Percentiles rank a stretch among this genome's conserved stretches.
Conservation (phyloP, 345 rosid genomes). For the Arabidopsis arenosa region DNA sequence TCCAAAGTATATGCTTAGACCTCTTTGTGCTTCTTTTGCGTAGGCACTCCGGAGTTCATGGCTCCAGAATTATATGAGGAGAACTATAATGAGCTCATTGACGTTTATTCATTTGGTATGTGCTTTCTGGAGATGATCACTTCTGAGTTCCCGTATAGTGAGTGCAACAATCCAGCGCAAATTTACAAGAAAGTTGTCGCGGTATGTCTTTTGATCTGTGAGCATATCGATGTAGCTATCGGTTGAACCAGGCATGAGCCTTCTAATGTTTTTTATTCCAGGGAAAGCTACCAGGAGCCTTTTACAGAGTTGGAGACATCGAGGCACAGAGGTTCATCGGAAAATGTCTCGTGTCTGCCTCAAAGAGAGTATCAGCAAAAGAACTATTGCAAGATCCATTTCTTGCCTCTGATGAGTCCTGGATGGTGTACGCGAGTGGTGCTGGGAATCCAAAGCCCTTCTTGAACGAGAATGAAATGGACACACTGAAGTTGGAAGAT, state of each 20-base stretch:
- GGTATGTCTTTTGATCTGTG: slow-evolving; percentile 50
- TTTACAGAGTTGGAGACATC: slow-evolving; percentile 60
- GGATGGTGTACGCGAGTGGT: slow-evolving; percentile 39
- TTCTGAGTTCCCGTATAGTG: slow-evolving; percentile 79
- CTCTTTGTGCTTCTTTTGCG: slow-evolving; percentile 14
- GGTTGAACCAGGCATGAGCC: slow-evolving; percentile 13
- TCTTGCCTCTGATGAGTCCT: slow-evolving; percentile 55
- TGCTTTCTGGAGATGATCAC: slow-evolving; percentile 83
- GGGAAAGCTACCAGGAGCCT: slow-evolving; percentile 81
- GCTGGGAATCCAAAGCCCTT: slow-evolving; percentile 56
- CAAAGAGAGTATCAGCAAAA: slow-evolving; percentile 69
- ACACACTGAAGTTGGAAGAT: slow-evolving; percentile 55
- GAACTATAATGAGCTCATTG: slow-evolving; percentile 80
- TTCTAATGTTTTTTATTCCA: slow-evolving; percentile 37
- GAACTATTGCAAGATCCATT: slow-evolving; percentile 71
- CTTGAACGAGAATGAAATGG: slow-evolving; percentile 59
- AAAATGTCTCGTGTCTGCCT: slow-evolving; percentile 65
- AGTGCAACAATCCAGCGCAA: slow-evolving; percentile 74
- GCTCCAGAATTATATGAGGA: slow-evolving; percentile 88
- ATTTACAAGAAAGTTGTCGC: slow-evolving; percentile 77
- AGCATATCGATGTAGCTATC: slow-evolving; percentile 31
- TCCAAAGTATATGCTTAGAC: slow-evolving; percentile 27
- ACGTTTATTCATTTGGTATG: slow-evolving; percentile 89
- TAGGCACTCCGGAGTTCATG: slow-evolving; percentile 93
- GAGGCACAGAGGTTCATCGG: slow-evolving; percentile 74